Conservation (phyloP, 148 eudicot genomes). For the Chenopodium album region DNA sequence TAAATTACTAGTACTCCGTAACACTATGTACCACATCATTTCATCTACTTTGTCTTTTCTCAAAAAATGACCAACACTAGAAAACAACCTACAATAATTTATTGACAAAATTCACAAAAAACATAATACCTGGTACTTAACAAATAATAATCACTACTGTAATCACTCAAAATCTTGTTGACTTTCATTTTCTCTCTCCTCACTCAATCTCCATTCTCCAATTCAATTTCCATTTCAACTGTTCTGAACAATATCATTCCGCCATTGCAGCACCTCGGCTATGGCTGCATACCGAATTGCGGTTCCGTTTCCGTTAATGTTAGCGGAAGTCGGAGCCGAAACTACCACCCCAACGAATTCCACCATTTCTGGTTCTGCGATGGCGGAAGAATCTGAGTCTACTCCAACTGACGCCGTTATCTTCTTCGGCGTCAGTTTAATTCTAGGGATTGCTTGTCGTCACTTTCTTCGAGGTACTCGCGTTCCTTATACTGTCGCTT, state of each 20-base stretch:
- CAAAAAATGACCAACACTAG: too few species aligned
- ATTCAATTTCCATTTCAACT: not conserved
- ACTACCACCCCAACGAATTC: too few species aligned
- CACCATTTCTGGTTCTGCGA: not conserved
- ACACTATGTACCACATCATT: too few species aligned
- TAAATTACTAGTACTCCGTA: too few species aligned
- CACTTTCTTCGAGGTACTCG: constrained; percentile 78
- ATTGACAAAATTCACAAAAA: too few species aligned
- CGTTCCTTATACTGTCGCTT: constrained; percentile 86
- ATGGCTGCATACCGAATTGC: constrained; percentile 34
- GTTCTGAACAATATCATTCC: not conserved
- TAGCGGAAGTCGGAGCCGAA: constrained; percentile 20
- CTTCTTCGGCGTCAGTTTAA: constrained; percentile 68
- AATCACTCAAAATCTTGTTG: not conserved
- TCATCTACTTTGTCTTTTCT: too few species aligned
- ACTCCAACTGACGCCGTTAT: constrained; percentile 75
- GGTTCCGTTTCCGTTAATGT: constrained; percentile 30
- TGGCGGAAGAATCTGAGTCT: constrained; percentile 22
- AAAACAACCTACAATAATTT: too few species aligned
- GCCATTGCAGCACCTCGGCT: not conserved
- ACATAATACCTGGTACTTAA: too few species aligned
- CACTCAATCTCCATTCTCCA: not conserved
- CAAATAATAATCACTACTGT: not conserved
- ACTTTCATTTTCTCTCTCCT: not conserved
- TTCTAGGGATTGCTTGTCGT: constrained; percentile 73